A percentile compares a stretch with the other conserved stretches of the same genome.
phyloP scores from a whole-genome alignment of 805 yeast species.

The Cyberlindnera bimundalis region DNA sequence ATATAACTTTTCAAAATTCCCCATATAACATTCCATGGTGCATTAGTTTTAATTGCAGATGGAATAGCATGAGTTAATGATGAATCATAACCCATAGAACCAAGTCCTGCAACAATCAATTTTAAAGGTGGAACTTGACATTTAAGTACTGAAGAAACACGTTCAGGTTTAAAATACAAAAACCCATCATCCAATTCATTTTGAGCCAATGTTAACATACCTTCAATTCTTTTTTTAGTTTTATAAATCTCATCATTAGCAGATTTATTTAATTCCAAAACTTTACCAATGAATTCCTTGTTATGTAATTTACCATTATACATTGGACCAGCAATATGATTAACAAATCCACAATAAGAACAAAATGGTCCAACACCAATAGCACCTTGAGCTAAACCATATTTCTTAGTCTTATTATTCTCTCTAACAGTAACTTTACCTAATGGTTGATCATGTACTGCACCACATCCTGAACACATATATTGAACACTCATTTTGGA shows the following conservation, averaged over 20 bases:
- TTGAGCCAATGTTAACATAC: slow-evolving; percentile 84
- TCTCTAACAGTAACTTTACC: slow-evolving; percentile 55
- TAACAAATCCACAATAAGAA: slow-evolving; percentile 61
- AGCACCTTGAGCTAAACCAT: slow-evolving; percentile 63
- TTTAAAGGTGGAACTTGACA: slow-evolving; percentile 81
- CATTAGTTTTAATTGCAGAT: slow-evolving; percentile 84
- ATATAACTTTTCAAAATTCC: slow-evolving; percentile 66
- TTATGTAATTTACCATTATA: slow-evolving; percentile 84
- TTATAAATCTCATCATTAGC: slow-evolving; percentile 60
- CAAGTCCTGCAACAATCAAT: slow-evolving; percentile 70
- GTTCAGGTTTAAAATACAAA: slow-evolving; percentile 81
- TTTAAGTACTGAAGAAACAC: slow-evolving; percentile 69
- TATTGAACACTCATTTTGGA: slow-evolving; percentile 74
- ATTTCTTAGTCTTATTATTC: slow-evolving; percentile 45
- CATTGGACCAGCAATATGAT: slow-evolving; percentile 94
- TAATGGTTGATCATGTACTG: slow-evolving; percentile 65
- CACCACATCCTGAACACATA: slow-evolving; percentile 85
- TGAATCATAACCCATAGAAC: slow-evolving; percentile 77
- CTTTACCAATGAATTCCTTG: slow-evolving; percentile 57
- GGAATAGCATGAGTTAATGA: slow-evolving; percentile 88
- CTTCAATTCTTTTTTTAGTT: slow-evolving; percentile 81
- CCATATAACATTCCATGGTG: slow-evolving; percentile 81
- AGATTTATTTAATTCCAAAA: slow-evolving; percentile 51
- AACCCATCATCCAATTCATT: slow-evolving; percentile 64
- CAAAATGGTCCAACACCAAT: slow-evolving; percentile 56